These are phyloP conservation scores for Aphanomyces cochlioides DNA, from an alignment of 352 stramenopile genomes.

Conservation along the genomic window DNA sequence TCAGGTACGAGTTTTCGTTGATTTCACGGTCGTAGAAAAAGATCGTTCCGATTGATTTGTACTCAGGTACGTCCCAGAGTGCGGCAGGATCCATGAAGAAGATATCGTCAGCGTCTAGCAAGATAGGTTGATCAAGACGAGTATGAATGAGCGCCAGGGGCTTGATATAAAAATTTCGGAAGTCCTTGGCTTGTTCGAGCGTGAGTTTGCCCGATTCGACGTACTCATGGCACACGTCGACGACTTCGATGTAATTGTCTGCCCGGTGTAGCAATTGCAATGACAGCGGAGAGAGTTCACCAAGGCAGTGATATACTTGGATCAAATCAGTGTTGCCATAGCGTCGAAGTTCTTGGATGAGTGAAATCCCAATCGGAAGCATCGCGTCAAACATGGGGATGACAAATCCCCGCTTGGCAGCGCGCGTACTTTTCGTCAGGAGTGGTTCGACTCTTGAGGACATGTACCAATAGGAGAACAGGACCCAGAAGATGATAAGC, in stretches of 20 bases:
- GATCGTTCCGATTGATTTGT: constrained; percentile 46
- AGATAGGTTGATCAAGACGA: constrained; percentile 30
- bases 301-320: constrained; percentile 48
- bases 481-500: neutral
- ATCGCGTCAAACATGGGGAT: constrained; percentile 35
- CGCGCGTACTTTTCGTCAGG: neutral
- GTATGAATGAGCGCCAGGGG: constrained; percentile 44
- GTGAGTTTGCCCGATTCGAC: constrained; percentile 27
- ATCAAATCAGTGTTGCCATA: constrained; percentile 43
- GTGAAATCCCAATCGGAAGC: constrained; percentile 47
- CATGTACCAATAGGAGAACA: neutral
- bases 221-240: constrained; percentile 54
- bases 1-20: constrained; percentile 39
- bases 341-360: constrained; percentile 55
- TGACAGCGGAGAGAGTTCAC: constrained; percentile 42
- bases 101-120: constrained; percentile 32
- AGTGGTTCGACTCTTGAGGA: neutral
- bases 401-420: constrained; percentile 8
- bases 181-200: constrained; percentile 34
- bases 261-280: constrained; percentile 40
- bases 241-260: constrained; percentile 51
- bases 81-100: constrained; percentile 22
- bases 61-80: constrained; percentile 33
- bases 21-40: constrained; percentile 67
- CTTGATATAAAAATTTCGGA: constrained; percentile 62